Conservation (phyloP, 2,329 filamentous ascomycete genomes). For the Acrocalymma vagum region DNA sequence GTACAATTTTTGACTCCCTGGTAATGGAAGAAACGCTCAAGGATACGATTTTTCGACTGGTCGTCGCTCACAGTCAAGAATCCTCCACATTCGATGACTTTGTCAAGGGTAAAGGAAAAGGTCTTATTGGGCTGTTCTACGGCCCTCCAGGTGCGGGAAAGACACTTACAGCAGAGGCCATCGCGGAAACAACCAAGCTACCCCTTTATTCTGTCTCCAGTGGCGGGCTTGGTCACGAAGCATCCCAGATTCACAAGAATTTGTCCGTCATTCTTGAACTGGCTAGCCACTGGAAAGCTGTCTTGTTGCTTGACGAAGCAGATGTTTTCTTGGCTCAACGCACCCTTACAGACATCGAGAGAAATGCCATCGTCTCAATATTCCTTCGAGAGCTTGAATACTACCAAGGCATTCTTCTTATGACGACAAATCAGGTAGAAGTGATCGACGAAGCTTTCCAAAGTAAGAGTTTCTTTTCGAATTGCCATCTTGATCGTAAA, state of each 20-base stretch:
- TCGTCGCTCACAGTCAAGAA: conserved; percentile 1
- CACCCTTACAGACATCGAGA: conserved; percentile 3
- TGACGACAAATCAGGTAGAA: conserved; percentile 27
- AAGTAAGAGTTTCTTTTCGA: conserved; percentile 2
- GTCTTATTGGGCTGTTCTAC: conserved; percentile 58
- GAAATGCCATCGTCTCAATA: conserved; percentile 24
- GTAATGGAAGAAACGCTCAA: too few species aligned
- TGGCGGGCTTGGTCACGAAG: conserved; percentile 57
- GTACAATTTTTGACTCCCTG: too few species aligned
- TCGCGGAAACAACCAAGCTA: conserved; percentile 57
- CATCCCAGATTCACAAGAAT: conserved; percentile 50
- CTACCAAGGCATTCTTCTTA: conserved; percentile 19
- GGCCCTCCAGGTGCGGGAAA: conserved; percentile 58
- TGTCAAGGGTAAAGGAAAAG: conserved; percentile 58
- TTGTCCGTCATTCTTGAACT: conserved; percentile 56
- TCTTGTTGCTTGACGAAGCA: conserved; percentile 60
- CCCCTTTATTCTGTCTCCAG: conserved; percentile 58
- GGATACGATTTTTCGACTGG: conserved; percentile 6
- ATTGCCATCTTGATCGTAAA: too few species aligned
- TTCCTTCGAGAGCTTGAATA: conserved; percentile 9
- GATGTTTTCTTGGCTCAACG: conserved; percentile 32
- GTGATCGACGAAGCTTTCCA: conserved; percentile 11
- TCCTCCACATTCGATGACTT: conserved; percentile 12
- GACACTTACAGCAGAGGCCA: conserved; percentile 31
- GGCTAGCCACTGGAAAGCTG: conserved; percentile 57